Evolutionary conservation across 1,284 basidiomycete species (phyloP).

Genomic region (Tetrapyrgos nigripes): DNA sequence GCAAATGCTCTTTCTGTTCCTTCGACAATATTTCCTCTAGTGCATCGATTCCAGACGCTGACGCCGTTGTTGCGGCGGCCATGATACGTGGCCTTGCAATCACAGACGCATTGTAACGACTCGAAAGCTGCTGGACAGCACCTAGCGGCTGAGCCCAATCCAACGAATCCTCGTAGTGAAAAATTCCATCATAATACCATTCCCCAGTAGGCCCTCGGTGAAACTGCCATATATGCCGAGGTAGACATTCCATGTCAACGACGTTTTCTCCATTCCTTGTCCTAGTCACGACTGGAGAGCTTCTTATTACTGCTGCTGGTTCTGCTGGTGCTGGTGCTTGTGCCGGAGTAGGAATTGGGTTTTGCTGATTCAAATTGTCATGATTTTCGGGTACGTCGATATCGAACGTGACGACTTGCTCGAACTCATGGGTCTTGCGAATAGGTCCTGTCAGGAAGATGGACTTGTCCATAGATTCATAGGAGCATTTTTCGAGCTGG

Average conservation of each 20-base stretch:
- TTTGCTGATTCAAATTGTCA: too few species aligned
- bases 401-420: too few species aligned
- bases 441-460: slow-evolving; percentile 1
- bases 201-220: background rate
- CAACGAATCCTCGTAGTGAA: background rate
- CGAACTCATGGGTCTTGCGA: too few species aligned
- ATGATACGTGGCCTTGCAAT: too few species aligned
- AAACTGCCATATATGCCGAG: slow-evolving; percentile 10
- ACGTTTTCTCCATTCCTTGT: too few species aligned
- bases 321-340: too few species aligned
- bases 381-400: too few species aligned
- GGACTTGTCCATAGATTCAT: slow-evolving; percentile 10
- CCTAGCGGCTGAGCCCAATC: slow-evolving; percentile 10
- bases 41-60: background rate
- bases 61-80: background rate
- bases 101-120: too few species aligned
- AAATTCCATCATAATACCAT: slow-evolving; percentile 5
- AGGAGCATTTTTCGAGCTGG: slow-evolving; percentile 6
- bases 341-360: too few species aligned
- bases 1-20: slow-evolving; percentile 8
- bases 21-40: slow-evolving; percentile 9
- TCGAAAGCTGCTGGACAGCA: slow-evolving; percentile 9
- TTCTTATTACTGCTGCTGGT: too few species aligned
- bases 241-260: too few species aligned
- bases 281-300: too few species aligned